A percentile compares a stretch with the other conserved stretches of the same genome.
Conservation (phyloP, 495 filamentous ascomycete species). For the Aspergillus bertholletiae region DNA sequence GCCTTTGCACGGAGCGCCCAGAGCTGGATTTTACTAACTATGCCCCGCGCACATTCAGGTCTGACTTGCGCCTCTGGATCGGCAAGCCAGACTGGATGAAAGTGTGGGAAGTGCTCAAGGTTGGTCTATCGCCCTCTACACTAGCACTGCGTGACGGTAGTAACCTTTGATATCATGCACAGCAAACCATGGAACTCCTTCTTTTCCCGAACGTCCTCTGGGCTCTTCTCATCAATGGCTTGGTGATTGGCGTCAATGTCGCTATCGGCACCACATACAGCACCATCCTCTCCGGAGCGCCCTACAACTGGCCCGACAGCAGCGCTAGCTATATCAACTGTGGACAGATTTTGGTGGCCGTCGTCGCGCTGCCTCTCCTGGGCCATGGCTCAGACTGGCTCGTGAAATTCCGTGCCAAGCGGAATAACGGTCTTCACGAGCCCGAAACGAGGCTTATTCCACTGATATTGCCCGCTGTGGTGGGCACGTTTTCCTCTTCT, state of each 20-base stretch:
- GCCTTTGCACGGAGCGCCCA: slow-evolving; percentile 19
- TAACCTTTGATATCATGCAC: too few species aligned
- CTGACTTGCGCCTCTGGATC: slow-evolving; percentile 26
- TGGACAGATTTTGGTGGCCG: slow-evolving; percentile 25
- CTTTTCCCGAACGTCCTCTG: slow-evolving; percentile 41
- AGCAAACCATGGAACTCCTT: slow-evolving; percentile 22
- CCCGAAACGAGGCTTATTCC: slow-evolving; percentile 29
- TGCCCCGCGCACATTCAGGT: slow-evolving; percentile 19
- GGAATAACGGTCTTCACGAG: slow-evolving; percentile 29
- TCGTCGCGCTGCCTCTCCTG: slow-evolving; percentile 32
- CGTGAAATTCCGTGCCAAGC: slow-evolving; percentile 19
- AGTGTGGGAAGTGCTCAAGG: slow-evolving; percentile 19
- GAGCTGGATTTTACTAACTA: slow-evolving; percentile 22
- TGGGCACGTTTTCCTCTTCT: slow-evolving; percentile 24
- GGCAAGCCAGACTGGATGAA: slow-evolving; percentile 25
- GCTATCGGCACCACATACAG: slow-evolving; percentile 36
- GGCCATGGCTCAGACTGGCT: slow-evolving; percentile 29
- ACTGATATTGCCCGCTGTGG: slow-evolving; percentile 27
- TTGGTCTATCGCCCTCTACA: slow-evolving; percentile 3
- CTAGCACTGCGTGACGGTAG: too few species aligned
- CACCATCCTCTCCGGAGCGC: slow-evolving; percentile 23
- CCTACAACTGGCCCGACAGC: slow-evolving; percentile 32
- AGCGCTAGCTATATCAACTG: slow-evolving; percentile 31
- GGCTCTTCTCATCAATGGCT: slow-evolving; percentile 32
- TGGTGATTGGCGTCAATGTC: slow-evolving; percentile 35